phyloP scores from a whole-genome alignment of 1,139 yeast genomes.

The Blastobotrys proliferans region DNA sequence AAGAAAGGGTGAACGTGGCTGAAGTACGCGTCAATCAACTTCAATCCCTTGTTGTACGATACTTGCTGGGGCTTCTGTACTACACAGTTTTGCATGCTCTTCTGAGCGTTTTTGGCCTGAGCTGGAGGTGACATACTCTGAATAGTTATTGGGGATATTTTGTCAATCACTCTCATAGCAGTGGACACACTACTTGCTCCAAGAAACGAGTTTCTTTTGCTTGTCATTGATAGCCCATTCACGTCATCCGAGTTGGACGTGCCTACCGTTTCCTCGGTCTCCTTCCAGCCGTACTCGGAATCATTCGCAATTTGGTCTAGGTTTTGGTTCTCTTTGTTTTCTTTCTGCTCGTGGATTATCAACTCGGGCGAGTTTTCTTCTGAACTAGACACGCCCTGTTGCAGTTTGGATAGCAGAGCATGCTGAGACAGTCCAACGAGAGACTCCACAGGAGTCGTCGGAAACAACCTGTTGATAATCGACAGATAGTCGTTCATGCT shows the following conservation, averaged over 20 bases:
- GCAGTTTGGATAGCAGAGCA: neutral
- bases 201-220: neutral
- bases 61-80: neutral
- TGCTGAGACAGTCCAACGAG: neutral
- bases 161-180: neutral
- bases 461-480: neutral
- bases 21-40: slow-evolving; percentile 1
- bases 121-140: neutral
- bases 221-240: neutral
- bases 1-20: neutral
- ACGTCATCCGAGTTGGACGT: neutral
- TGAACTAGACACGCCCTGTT: neutral
- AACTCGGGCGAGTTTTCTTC: neutral
- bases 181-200: neutral
- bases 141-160: neutral
- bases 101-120: neutral
- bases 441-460: neutral
- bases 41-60: neutral
- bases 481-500: neutral
- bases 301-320: neutral
- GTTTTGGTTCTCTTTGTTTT: neutral
- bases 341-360: neutral
- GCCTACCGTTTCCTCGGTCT: neutral
- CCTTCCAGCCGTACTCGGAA: slow-evolving; percentile 1
- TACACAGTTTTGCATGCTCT: neutral